Base-by-base conservation (phyloP, 2,329 filamentous ascomycete genomes). In the Triangularia setosa region DNA sequence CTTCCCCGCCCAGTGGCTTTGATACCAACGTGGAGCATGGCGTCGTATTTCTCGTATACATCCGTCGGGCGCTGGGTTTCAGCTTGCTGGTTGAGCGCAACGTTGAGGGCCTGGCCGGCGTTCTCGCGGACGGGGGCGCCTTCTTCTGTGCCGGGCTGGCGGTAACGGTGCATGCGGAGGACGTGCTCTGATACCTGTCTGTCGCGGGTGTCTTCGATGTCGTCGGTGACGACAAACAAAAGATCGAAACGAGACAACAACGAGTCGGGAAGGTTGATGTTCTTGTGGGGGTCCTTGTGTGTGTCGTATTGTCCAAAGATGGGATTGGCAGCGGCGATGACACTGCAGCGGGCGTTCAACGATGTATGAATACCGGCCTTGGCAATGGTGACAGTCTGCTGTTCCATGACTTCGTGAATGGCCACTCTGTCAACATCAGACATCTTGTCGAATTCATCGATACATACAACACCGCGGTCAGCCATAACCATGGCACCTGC, bases 391-490 rank as follows among this genome's bases (percentile, higher is more conserved):
- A 99, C 95, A 0, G 95, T 99, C 79, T 99, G 95, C 80, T 99
- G 95, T 79, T 99, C 95, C 95, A 99, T 99, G 69, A 99, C 95
- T 91, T 99, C 95, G 85, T 99, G 95, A 71, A 99, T 99, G 56
- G 95, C 95, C 3, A 99, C 95, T 75, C 95, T 88, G 78, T 99
- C 95, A 64, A 98, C 90, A 75, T 99, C 95, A 64, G 93, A 97
- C 95, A 99, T 99, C 78, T 99, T 99, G 81, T 99, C 95, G 71
- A 99, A 99, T 74, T 99, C 95, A 75, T 99, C 95, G 70, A 99
- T 99, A 80, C 95, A 99, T 33, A 99, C 95, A 11, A 99, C 94
- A 71, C 95, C 95, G 68, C 95, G 90, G 76, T 99, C 95, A 68
- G 89, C 95, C 73, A 99, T 91, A 66, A 99, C 95, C 95, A 99